These are phyloP conservation scores for Heliamphora pulchella DNA, from an alignment of 179 eudicot species.

Conservation along the genomic window DNA sequence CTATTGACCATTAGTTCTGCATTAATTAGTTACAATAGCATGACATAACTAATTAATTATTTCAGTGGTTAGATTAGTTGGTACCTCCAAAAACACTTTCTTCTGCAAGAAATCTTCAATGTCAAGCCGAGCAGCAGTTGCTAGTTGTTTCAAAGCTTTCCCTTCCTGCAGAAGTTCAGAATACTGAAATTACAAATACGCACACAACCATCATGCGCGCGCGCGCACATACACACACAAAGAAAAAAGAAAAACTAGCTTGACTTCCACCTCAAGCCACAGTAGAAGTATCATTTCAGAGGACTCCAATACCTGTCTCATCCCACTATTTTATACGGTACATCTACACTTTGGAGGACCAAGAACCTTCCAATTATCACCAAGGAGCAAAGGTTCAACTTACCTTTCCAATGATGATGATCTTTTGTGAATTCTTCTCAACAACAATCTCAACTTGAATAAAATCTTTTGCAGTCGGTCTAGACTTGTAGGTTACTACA, in stretches of 20 bases:
- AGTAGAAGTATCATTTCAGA: too few species aligned
- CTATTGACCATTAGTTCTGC: not conserved
- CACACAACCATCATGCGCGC: not conserved
- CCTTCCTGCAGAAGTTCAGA: slow-evolving; percentile 56
- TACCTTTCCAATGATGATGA: slow-evolving; percentile 91
- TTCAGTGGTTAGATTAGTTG: slow-evolving; percentile 6
- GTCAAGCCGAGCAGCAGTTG: slow-evolving; percentile 95
- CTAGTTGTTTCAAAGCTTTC: slow-evolving; percentile 78
- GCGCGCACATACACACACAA: not conserved
- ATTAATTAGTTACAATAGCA: not conserved
- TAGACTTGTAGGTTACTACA: slow-evolving; percentile 72
- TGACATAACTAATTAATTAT: not conserved
- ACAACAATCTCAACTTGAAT: slow-evolving; percentile 92
- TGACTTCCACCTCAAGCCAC: not conserved
- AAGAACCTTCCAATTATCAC: not conserved
- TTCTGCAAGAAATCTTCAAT: slow-evolving; percentile 98
- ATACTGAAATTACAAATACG: not conserved
- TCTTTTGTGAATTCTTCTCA: slow-evolving; percentile 87
- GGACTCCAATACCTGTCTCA: not conserved
- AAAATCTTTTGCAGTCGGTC: slow-evolving; percentile 89
- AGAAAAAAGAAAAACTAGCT: too few species aligned
- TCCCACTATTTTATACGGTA: not conserved
- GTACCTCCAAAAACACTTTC: slow-evolving; percentile 89
- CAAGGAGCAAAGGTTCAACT: slow-evolving; percentile 19
- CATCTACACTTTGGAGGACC: not conserved